Evolutionary conservation across 2,329 filamentous ascomycete species (phyloP).

Genomic region (Emmonsiellopsis sp.): DNA sequence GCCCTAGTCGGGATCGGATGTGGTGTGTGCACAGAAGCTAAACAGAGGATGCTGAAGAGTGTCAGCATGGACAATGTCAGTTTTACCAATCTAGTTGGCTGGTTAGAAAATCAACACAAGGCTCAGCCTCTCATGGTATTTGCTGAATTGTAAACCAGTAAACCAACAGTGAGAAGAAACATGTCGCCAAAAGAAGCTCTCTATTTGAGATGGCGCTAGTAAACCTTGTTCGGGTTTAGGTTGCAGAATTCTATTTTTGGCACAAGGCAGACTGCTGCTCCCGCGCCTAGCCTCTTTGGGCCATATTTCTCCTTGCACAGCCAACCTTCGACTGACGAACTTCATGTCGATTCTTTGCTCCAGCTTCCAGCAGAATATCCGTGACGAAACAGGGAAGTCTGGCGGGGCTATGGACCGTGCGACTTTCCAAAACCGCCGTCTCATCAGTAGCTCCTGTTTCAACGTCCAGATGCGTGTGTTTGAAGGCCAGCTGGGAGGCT

Average conservation of each 20-base stretch:
- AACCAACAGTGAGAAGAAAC: neutral
- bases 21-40: neutral
- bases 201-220: neutral
- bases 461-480: neutral
- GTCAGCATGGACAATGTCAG: neutral
- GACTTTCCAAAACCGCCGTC: neutral
- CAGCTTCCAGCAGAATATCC: neutral
- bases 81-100: neutral
- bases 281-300: neutral
- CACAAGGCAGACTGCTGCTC: neutral
- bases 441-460: neutral
- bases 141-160: neutral
- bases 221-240: neutral
- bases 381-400: neutral
- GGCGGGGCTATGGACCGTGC: neutral
- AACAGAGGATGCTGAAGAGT: neutral
- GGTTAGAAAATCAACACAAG: neutral
- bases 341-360: neutral
- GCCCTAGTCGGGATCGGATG: neutral
- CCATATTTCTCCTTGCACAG: neutral
- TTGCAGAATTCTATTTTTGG: conserved; percentile 1
- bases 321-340: neutral
- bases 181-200: neutral
- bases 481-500: neutral
- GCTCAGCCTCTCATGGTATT: neutral